phyloP scores from a whole-genome alignment of 192 early-diverging fungal genomes.

The Backusella tuberculispora region DNA sequence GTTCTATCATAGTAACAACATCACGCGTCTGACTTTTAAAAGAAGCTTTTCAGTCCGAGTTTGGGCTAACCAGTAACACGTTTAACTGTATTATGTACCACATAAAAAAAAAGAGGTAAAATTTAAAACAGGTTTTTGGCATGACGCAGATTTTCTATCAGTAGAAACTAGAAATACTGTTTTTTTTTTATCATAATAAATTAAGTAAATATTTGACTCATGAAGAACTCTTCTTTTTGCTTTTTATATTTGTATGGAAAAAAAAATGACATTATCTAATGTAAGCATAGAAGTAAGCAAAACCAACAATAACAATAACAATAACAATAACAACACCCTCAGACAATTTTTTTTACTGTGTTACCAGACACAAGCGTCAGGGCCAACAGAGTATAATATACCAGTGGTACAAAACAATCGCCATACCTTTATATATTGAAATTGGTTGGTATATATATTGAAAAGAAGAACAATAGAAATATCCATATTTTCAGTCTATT shows the following conservation, averaged over 20 bases:
- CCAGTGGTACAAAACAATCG: not conserved
- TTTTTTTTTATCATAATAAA: too few species aligned
- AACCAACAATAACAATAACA: not conserved
- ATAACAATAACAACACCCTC: conserved; percentile 8
- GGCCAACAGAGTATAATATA: conserved; percentile 6
- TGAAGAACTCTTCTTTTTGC: too few species aligned
- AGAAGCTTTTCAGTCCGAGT: not conserved
- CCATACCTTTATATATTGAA: not conserved
- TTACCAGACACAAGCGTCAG: not conserved
- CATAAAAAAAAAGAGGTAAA: not conserved
- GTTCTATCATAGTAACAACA: not conserved
- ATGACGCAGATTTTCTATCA: not conserved
- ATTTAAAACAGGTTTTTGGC: conserved; percentile 6
- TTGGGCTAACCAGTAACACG: not conserved
- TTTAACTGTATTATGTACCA: not conserved
- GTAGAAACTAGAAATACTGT: not conserved
- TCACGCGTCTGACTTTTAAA: not conserved
- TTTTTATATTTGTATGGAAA: too few species aligned
- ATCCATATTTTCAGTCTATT: too few species aligned
- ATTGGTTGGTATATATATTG: too few species aligned
- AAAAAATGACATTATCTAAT: too few species aligned
- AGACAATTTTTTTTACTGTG: not conserved
- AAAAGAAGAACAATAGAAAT: too few species aligned
- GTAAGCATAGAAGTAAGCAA: too few species aligned
- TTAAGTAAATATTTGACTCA: too few species aligned